Percentiles rank a stretch among this genome's conserved stretches.
Evolutionary conservation across 768 basidiomycete genomes (phyloP).

Genomic region (Cystobasidium ongulense): DNA sequence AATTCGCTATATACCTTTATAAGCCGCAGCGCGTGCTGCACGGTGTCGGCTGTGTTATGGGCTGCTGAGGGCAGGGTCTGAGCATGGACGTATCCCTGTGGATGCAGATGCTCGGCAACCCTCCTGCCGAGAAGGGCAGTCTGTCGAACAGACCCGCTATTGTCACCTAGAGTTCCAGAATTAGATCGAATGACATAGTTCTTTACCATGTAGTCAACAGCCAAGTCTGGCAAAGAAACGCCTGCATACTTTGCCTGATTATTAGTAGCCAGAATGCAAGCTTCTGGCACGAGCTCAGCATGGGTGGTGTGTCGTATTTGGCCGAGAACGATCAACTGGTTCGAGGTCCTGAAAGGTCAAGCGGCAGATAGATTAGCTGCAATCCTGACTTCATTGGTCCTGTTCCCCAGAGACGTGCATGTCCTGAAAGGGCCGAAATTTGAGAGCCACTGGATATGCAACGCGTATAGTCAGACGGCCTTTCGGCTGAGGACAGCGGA

Average conservation of each 20-base stretch:
- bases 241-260: conserved; percentile 5
- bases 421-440: conserved; percentile 32
- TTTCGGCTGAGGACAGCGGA: neutral
- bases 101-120: conserved; percentile 30
- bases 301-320: conserved; percentile 35
- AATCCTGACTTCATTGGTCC: neutral
- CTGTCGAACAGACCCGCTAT: conserved; percentile 4
- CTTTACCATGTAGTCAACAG: conserved; percentile 39
- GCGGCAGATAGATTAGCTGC: neutral
- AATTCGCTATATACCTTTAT: conserved; percentile 32
- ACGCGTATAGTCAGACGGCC: neutral
- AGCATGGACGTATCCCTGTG: conserved; percentile 31
- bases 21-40: conserved; percentile 37
- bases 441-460: neutral
- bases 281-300: conserved; percentile 29
- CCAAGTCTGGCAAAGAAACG: conserved; percentile 27
- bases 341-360: conserved; percentile 32
- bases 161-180: neutral
- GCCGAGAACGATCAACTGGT: conserved; percentile 37
- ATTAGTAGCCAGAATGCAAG: conserved; percentile 28
- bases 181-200: neutral
- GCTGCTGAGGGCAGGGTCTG: conserved; percentile 37
- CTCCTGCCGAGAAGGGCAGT: conserved; percentile 35
- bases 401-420: conserved; percentile 20
- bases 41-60: conserved; percentile 31